Evolutionary conservation across 2,329 filamentous ascomycete genomes (phyloP).

Genomic region (Sarocladium brachiariae): DNA sequence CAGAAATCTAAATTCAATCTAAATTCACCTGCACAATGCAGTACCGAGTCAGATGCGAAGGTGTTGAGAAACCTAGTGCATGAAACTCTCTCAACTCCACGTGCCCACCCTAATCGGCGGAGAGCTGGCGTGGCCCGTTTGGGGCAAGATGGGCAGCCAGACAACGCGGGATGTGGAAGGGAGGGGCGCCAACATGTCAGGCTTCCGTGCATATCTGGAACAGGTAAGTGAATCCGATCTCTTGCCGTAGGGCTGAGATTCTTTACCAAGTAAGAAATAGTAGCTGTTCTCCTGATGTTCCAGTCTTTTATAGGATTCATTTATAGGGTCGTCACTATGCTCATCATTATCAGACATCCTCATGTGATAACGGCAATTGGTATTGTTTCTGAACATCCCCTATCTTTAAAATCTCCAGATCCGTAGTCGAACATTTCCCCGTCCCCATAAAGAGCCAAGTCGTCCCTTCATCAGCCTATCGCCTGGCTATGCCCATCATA

Average conservation of each 20-base stretch:
- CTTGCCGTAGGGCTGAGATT: conserved; percentile 2
- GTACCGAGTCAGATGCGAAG: too few species aligned
- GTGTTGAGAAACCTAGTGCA: too few species aligned
- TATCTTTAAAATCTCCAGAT: not conserved
- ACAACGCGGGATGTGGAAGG: not conserved
- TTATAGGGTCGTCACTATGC: not conserved
- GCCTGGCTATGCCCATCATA: not conserved
- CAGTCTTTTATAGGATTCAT: too few species aligned
- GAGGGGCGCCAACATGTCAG: not conserved
- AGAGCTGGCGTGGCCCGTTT: conserved; percentile 5
- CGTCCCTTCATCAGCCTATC: conserved; percentile 6
- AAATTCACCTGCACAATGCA: not conserved
- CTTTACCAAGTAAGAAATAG: not conserved
- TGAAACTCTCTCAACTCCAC: not conserved
- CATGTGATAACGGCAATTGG: not conserved
- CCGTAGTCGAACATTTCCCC: conserved; percentile 1
- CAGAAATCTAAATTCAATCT: not conserved
- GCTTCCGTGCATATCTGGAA: not conserved
- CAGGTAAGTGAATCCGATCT: not conserved
- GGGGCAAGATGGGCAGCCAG: conserved; percentile 3
- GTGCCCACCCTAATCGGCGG: not conserved
- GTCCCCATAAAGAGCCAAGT: conserved; percentile 1
- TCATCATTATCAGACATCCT: not conserved
- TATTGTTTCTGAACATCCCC: not conserved
- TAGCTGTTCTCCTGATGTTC: too few species aligned